A percentile compares a stretch with the other conserved stretches of the same genome.
phyloP scores from a whole-genome alignment of 2,329 filamentous ascomycete species.

The Verticillium dahliae region DNA sequence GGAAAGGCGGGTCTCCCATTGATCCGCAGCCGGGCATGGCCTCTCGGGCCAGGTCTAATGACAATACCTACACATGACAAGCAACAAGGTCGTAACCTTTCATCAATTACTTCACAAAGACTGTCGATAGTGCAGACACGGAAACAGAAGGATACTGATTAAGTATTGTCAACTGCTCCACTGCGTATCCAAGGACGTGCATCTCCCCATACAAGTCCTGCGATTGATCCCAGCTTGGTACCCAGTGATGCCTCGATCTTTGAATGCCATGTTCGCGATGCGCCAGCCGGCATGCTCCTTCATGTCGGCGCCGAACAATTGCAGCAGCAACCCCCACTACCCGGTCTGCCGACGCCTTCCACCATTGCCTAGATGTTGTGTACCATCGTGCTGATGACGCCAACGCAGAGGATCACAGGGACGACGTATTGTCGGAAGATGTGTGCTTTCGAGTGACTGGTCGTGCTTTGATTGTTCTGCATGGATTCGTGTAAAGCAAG shows the following conservation, averaged over 20 bases:
- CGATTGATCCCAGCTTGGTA: background rate
- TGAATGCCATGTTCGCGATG: background rate
- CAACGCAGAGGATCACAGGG: background rate
- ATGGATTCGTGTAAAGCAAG: background rate
- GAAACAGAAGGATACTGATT: background rate
- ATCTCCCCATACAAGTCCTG: background rate
- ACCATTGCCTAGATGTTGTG: background rate
- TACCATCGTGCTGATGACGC: background rate
- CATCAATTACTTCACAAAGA: too few species aligned
- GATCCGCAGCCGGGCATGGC: background rate
- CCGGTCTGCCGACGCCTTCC: background rate
- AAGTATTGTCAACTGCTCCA: background rate
- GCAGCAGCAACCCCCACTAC: background rate
- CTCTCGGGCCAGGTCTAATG: background rate
- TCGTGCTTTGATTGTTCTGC: background rate
- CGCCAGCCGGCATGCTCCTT: background rate
- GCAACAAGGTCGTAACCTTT: too few species aligned
- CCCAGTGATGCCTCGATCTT: background rate
- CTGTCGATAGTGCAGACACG: too few species aligned
- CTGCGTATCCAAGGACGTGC: background rate
- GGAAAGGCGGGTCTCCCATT: background rate
- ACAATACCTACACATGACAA: background rate
- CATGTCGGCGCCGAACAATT: background rate
- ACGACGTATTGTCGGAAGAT: background rate
- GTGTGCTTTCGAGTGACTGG: background rate